A percentile compares a stretch with the other conserved stretches of the same genome.
These are phyloP conservation scores for Vigna unguiculata DNA, from an alignment of 306 rosid species.

Conservation along the genomic window DNA sequence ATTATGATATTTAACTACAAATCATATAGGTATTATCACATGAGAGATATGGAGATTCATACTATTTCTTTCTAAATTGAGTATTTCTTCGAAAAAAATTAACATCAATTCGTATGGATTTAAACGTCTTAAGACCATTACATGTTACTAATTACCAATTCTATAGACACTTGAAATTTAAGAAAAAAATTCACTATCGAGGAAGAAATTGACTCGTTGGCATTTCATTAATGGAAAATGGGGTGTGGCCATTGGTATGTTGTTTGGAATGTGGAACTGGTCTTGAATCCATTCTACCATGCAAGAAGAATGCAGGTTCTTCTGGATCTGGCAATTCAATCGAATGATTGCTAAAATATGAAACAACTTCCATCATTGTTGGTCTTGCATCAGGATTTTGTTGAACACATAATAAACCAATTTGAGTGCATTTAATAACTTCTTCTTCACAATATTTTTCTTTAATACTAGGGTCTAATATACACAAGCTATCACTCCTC, in stretches of 20 bases:
- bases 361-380: neutral
- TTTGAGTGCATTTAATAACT: neutral
- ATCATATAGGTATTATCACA: no score
- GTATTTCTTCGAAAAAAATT: no score
- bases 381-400: neutral
- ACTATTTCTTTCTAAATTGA: no score
- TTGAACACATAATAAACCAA: neutral
- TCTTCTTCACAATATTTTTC: neutral
- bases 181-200: neutral
- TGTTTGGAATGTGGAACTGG: neutral
- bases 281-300: neutral
- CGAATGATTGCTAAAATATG: neutral
- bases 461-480: neutral
- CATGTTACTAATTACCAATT: neutral
- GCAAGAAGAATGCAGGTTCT: neutral
- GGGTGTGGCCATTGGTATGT: neutral
- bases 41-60: no score
- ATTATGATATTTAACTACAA: no score
- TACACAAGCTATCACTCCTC: no score
- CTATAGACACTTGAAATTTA: neutral
- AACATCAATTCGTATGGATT: no score
- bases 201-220: neutral
- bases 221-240: neutral
- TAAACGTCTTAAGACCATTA: no score
- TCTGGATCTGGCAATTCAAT: neutral